Evolutionary conservation across 1,139 yeast species (phyloP), one percentile per base, ranked within the genome.

Genomic region (Blastobotrys capitulatus): DNA sequence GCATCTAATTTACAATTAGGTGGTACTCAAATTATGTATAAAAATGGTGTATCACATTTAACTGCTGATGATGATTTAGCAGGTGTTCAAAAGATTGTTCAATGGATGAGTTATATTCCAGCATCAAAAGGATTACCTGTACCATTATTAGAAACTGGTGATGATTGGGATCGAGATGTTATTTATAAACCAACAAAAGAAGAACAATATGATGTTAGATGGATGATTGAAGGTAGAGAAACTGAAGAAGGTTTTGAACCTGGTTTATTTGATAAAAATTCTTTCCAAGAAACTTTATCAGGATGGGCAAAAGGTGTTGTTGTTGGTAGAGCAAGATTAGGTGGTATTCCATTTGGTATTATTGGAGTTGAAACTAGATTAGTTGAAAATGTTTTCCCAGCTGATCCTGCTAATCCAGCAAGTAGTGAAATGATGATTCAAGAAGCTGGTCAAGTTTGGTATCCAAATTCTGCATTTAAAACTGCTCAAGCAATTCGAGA

Each of bases 391-490:
- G 72, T 88, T 63, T 71, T 80, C 56, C 98, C 98, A 47, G 98
- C 98, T 41, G 98, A 92, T 66, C 98, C 98, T 46, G 98, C 98
- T 38, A 92, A 92, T 71, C 96, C 96, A 46, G 89, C 80, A 50
- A 89, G 97, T 27, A 87, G 95, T 44, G 98, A 92, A 72, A 73
- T 80, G 59, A 73, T 85, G 67, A 72, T 88, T 54, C 95, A 87
- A 71, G 98, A 92, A 72, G 97, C 98, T 56, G 98, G 98, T 67
- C 97, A 89, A 75, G 98, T 92, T 58, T 92, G 98, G 98, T 88
- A 89, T 76, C 98, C 98, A 61, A 94, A 92, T 75, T 86, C 96
- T 54, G 98, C 98, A 15, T 92, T 87, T 78, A 92, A 92, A 80
- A 92, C 98, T 49, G 95, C 98, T 6, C 98, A 92, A 76, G 97